Base-by-base conservation (phyloP, 306 rosid species). In the Dryas octopetala region DNA sequence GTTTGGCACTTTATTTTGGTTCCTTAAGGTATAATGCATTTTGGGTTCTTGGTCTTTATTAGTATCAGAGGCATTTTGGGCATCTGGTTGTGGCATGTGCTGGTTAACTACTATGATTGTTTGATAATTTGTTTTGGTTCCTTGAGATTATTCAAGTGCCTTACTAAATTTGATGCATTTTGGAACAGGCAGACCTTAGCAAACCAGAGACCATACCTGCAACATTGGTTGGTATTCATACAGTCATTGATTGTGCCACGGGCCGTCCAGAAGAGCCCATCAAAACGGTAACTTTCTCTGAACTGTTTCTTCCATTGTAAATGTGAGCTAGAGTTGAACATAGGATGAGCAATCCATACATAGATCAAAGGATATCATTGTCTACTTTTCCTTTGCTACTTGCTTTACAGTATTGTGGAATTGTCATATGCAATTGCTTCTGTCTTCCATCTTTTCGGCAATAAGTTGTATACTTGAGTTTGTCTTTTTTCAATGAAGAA, bases 251-350 rank as follows among this genome's bases (percentile, higher is more conserved):
- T 73, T 95, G 99, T 58, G 99, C 99, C 70, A 92, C 97, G 0
- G 99, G 97, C 2, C 96, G 99, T 44, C 99, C 99, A 2, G 97
- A 95, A 62, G 99, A 92, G 76, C 99, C 99, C 66, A 92, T 95
- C 54, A 91, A 86, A 79, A 90, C 83, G 58, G 98, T 93, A 77
- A 23, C 66, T 70, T 73, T 72, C 62, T 62, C 13, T 38, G 3
- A 26, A 32, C 54, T 54, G 61, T 43, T 57, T 74, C 41, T 74
- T 15, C 59, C 16, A 9, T 66, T 5, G 2, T 6, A 7, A 9
- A 32, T 32, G 38, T 32, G 38, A 48, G 72, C 48, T 49, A 4
- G 15, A 15, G 3, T 48, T 67, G 72, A 0, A 26, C 53, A 43
- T 7, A 28, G 44, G 44, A 38, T 32, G 47, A 62, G 19, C 51